Conservation (phyloP, 192 early-diverging fungal genomes). For the Neocallimastix lanati region DNA sequence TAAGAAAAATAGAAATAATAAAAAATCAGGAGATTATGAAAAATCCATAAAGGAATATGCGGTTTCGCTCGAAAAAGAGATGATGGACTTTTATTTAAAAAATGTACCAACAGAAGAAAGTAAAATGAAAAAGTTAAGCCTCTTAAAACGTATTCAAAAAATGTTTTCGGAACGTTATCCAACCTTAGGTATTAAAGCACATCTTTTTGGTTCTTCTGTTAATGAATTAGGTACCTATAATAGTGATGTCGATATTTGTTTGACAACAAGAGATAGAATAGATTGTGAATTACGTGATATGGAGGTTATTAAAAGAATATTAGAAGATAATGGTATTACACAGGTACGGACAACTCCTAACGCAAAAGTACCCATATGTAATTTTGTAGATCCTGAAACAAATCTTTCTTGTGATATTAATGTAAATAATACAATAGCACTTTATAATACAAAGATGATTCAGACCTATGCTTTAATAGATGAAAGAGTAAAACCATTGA, state of each 20-base stretch:
- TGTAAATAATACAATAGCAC: not conserved
- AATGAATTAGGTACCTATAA: not conserved
- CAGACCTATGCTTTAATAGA: slow-evolving; percentile 16
- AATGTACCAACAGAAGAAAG: not conserved
- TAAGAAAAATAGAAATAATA: not conserved
- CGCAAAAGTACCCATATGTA: not conserved
- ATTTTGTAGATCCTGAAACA: not conserved
- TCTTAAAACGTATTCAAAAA: not conserved
- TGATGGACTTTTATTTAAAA: not conserved
- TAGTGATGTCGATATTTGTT: not conserved
- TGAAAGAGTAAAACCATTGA: slow-evolving; percentile 67
- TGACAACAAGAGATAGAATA: not conserved
- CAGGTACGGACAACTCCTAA: not conserved
- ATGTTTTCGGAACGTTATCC: not conserved
- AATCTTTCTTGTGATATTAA: not conserved
- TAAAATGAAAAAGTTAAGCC: not conserved
- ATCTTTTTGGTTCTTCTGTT: not conserved
- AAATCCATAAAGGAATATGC: not conserved
- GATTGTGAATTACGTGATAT: not conserved
- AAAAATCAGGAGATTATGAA: not conserved
- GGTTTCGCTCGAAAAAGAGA: not conserved
- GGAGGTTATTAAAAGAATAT: not conserved
- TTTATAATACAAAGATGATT: not conserved
- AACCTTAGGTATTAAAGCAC: not conserved
- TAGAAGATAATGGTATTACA: not conserved